A percentile compares a stretch with the other conserved stretches of the same genome.
phyloP scores from a whole-genome alignment of 331 rosid species.

The Quercus tomentella region DNA sequence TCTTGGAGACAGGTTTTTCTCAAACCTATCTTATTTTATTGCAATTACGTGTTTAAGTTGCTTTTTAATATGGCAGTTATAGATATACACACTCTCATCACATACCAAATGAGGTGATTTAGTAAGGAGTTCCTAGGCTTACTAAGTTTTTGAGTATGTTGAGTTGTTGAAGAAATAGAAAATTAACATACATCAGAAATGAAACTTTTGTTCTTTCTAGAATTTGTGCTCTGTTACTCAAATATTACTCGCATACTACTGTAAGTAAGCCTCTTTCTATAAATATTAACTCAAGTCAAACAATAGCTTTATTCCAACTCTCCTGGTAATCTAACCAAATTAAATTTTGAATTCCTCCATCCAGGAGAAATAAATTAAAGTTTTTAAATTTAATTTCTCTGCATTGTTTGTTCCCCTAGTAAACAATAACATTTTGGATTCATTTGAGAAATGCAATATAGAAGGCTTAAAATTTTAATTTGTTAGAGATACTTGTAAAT shows the following conservation, averaged over 20 bases:
- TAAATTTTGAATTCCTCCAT: background rate
- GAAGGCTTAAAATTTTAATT: too few relatives aligned
- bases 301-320: too few relatives aligned
- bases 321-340: background rate
- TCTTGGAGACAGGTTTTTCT: slow-evolving; percentile 63
- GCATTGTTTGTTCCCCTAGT: too few relatives aligned
- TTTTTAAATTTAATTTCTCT: too few relatives aligned
- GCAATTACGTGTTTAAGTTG: background rate
- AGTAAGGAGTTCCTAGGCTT: too few relatives aligned
- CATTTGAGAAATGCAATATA: too few relatives aligned
- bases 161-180: background rate
- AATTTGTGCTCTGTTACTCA: background rate
- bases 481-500: too few relatives aligned
- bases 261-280: background rate
- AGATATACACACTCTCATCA: background rate
- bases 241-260: background rate
- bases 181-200: background rate
- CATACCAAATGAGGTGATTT: background rate
- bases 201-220: background rate
- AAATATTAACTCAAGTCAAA: background rate
- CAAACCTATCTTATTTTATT: background rate
- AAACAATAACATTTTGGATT: too few relatives aligned
- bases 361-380: background rate
- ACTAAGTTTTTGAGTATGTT: background rate
- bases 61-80: background rate